A percentile compares a stretch with the other conserved stretches of the same genome.
Evolutionary conservation across 345 rosid genomes (phyloP).

Genomic region (Populus deltoides): DNA sequence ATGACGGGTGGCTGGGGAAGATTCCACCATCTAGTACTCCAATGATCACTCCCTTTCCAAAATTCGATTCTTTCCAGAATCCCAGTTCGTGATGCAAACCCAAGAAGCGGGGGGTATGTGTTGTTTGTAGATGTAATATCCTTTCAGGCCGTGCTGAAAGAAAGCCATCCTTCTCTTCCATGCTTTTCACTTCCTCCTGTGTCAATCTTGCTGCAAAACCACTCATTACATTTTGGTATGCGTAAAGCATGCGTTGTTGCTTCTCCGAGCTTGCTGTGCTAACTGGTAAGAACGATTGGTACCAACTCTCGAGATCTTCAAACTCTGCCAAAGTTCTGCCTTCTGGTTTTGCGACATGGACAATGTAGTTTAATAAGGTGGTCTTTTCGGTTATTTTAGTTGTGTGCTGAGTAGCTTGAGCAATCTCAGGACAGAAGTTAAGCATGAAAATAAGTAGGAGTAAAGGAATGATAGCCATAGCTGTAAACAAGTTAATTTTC

Average conservation of each 20-base stretch:
- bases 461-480: background rate
- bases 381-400: background rate
- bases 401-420: constrained; percentile 1
- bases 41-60: constrained; percentile 19
- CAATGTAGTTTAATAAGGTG: constrained; percentile 38
- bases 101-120: constrained; percentile 18
- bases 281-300: constrained; percentile 33
- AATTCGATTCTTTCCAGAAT: constrained; percentile 24
- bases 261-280: constrained; percentile 1
- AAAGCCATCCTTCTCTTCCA: constrained; percentile 35
- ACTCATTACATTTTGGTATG: constrained; percentile 28
- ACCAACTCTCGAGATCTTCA: constrained; percentile 22
- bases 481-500: background rate
- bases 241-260: constrained; percentile 23
- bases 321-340: constrained; percentile 2
- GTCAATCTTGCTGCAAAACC: constrained; percentile 47
- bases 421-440: background rate
- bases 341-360: constrained; percentile 31
- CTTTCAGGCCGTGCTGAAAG: constrained; percentile 37
- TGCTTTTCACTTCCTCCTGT: constrained; percentile 30
- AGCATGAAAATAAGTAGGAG: background rate
- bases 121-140: constrained; percentile 15
- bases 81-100: constrained; percentile 15
- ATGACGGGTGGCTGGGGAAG: constrained; percentile 24
- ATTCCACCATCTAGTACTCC: constrained; percentile 23